Evolutionary conservation across 2,329 filamentous ascomycete genomes (phyloP).

Genomic region (Cytospora piceae): DNA sequence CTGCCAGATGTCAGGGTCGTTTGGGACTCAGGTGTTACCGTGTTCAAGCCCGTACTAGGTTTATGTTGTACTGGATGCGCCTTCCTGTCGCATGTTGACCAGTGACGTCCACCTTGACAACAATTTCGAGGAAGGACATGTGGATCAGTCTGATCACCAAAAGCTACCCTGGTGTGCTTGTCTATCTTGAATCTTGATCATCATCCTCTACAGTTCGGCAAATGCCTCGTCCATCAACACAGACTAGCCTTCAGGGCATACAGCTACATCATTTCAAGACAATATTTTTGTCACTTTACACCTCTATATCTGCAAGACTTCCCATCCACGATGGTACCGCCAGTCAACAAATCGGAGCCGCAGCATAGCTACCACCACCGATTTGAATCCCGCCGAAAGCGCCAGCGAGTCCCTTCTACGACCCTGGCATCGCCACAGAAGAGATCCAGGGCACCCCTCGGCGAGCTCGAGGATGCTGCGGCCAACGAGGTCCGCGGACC

Average conservation of each 20-base stretch:
- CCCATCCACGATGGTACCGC: not conserved
- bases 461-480: not conserved
- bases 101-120: not conserved
- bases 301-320: not conserved
- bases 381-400: not conserved
- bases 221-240: not conserved
- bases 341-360: not conserved
- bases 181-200: not conserved
- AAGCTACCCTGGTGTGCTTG: not conserved
- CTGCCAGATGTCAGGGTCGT: too few species aligned
- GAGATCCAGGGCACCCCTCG: not conserved
- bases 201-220: not conserved
- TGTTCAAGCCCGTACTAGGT: too few species aligned
- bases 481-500: not conserved
- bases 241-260: not conserved
- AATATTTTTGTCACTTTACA: not conserved
- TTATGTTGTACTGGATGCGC: not conserved
- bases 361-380: not conserved
- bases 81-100: not conserved
- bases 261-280: not conserved
- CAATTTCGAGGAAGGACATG: not conserved
- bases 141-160: not conserved
- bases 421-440: not conserved
- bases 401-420: not conserved
- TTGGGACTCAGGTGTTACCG: too few species aligned